phyloP scores from a whole-genome alignment of 129 eudicot species.

The Flaveria robusta region DNA sequence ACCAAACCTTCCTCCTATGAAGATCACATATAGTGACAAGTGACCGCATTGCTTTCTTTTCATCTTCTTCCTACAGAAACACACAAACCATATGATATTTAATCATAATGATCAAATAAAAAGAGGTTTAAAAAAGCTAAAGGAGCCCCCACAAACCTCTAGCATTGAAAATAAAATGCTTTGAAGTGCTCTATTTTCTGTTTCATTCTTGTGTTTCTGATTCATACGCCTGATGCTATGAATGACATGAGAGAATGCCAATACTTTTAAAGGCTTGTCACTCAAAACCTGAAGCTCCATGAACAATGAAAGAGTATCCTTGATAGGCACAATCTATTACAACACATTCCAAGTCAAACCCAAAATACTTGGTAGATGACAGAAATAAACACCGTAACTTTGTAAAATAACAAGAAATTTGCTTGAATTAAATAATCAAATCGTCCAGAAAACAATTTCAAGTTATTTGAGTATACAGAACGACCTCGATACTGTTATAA shows the following conservation, averaged over 20 bases:
- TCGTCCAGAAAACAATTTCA: not conserved
- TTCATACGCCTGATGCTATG: slow-evolving; percentile 85
- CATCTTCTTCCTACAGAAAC: slow-evolving; percentile 74
- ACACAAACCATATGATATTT: slow-evolving; percentile 6
- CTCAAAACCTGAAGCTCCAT: slow-evolving; percentile 95
- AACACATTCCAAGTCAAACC: slow-evolving; percentile 16
- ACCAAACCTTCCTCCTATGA: slow-evolving; percentile 91
- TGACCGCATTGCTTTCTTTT: slow-evolving; percentile 87
- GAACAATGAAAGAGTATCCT: slow-evolving; percentile 78
- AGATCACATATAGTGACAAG: slow-evolving; percentile 81
- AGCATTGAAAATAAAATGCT: slow-evolving; percentile 80
- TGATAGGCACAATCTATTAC: slow-evolving; percentile 66
- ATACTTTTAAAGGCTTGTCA: slow-evolving; percentile 56
- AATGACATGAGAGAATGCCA: slow-evolving; percentile 83
- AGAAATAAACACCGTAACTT: not conserved
- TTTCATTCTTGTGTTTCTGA: slow-evolving; percentile 96
- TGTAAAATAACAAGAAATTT: not conserved
- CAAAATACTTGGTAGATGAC: not conserved
- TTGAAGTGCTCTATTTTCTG: slow-evolving; percentile 81
- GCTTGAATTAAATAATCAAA: not conserved
- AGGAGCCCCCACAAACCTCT: slow-evolving; percentile 51
- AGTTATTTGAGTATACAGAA: not conserved
- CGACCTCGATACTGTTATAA: not conserved
- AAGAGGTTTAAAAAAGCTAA: not conserved
- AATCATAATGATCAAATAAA: not conserved